A percentile compares a stretch with the other conserved stretches of the same genome.
These are phyloP conservation scores for Ogataea corticis DNA, from an alignment of 805 yeast genomes.

Conservation along the genomic window DNA sequence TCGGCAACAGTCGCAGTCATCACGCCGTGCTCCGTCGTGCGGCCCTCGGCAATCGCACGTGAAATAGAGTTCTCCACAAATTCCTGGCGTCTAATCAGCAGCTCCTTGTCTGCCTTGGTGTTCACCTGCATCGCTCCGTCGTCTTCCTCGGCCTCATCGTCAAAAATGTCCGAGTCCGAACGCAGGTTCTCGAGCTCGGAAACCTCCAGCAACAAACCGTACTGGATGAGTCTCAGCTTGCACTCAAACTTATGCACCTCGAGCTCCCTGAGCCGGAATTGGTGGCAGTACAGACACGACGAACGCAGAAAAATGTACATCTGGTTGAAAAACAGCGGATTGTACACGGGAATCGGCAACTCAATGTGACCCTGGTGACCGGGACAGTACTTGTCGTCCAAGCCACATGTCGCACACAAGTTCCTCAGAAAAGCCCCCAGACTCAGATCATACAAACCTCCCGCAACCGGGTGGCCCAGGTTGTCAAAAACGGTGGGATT, in stretches of 20 bases:
- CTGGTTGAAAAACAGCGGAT: conserved; percentile 92
- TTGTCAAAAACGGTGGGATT: conserved; percentile 96
- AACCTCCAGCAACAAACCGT: conserved; percentile 82
- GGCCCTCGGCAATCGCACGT: conserved; percentile 73
- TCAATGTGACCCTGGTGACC: conserved; percentile 99
- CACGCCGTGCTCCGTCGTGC: conserved; percentile 64
- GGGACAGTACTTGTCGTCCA: conserved; percentile 92
- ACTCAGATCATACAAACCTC: conserved; percentile 93
- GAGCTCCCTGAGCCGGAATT: conserved; percentile 64
- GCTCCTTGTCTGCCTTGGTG: conserved; percentile 35
- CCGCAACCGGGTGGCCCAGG: conserved; percentile 91
- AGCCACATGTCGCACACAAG: conserved; percentile 92
- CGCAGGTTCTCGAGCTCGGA: conserved; percentile 67
- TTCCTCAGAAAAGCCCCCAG: conserved; percentile 91
- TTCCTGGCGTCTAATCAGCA: conserved; percentile 60
- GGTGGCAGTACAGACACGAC: conserved; percentile 88
- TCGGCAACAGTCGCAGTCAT: conserved; percentile 84
- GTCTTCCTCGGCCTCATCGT: conserved; percentile 49
- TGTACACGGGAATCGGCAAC: conserved; percentile 92
- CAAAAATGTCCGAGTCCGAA: conserved; percentile 38
- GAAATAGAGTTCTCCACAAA: conserved; percentile 74
- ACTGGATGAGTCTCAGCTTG: conserved; percentile 78
- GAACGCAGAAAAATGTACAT: conserved; percentile 81
- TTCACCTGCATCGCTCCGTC: conserved; percentile 35
- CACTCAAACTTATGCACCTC: conserved; percentile 79